Percentiles rank a stretch among this genome's conserved stretches.
These are phyloP conservation scores for Myxozyma melibiosi DNA, from an alignment of 805 yeast genomes.

Conservation along the genomic window DNA sequence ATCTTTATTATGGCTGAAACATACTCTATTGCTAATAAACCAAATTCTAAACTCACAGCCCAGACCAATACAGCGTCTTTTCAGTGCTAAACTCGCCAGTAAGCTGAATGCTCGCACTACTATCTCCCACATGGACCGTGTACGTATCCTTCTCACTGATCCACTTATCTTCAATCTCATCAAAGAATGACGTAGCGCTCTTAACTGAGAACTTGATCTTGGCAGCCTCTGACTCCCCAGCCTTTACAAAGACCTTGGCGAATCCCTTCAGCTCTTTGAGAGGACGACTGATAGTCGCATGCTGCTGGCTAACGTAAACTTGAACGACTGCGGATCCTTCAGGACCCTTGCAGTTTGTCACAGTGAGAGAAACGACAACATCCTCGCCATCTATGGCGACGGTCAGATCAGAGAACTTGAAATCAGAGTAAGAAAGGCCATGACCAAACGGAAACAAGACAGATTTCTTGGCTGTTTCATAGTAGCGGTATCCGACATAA, in stretches of 20 bases:
- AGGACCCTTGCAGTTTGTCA: slow-evolving; percentile 37
- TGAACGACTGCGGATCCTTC: slow-evolving; percentile 61
- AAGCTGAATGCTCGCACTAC: slow-evolving; percentile 30
- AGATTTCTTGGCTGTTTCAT: slow-evolving; percentile 53
- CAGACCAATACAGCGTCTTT: slow-evolving; percentile 12
- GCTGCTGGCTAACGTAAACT: slow-evolving; percentile 48
- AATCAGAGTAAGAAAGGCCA: not conserved
- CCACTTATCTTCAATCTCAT: slow-evolving; percentile 55
- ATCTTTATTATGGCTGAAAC: too few species aligned
- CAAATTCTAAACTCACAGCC: not conserved
- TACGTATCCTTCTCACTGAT: slow-evolving; percentile 54
- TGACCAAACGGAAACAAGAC: slow-evolving; percentile 40
- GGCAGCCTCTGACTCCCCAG: slow-evolving; percentile 50
- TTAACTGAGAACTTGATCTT: slow-evolving; percentile 47
- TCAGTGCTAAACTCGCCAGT: not conserved
- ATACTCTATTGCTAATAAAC: too few species aligned
- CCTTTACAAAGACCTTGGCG: slow-evolving; percentile 50
- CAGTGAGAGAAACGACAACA: not conserved
- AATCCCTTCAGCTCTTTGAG: slow-evolving; percentile 63
- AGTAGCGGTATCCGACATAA: slow-evolving; percentile 63
- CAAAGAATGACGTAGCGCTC: slow-evolving; percentile 59
- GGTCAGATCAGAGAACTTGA: not conserved
- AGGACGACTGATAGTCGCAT: slow-evolving; percentile 55
- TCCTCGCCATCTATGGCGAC: not conserved
- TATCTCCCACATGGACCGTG: slow-evolving; percentile 48